Conservation (phyloP, 2,329 filamentous ascomycete genomes). For the Macrophomina tecta region DNA sequence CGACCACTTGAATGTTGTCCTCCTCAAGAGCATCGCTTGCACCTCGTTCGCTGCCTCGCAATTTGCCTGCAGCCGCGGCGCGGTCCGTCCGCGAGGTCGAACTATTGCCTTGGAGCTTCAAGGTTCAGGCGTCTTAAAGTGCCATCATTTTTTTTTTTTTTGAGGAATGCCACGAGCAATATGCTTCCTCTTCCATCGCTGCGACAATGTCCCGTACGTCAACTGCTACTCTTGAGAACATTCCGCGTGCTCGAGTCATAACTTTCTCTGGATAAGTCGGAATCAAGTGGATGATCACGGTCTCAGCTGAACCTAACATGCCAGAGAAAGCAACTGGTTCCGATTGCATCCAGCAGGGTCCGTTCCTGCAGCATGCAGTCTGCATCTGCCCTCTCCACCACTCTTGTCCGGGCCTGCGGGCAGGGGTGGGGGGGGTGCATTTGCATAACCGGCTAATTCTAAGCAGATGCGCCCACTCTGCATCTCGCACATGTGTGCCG, state of each 20-base stretch:
- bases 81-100: conserved; percentile 9
- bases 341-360: conserved; percentile 14
- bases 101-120: conserved; percentile 1
- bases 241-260: neutral
- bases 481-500: conserved; percentile 11
- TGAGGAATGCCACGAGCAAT: neutral
- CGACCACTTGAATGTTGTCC: neutral
- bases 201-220: neutral
- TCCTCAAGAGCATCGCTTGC: neutral
- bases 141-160: neutral
- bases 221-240: neutral
- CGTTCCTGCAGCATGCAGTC: conserved; percentile 21
- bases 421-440: neutral
- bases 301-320: neutral
- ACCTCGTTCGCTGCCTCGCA: conserved; percentile 10
- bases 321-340: neutral
- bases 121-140: neutral
- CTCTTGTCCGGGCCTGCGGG: neutral
- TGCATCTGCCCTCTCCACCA: conserved; percentile 2
- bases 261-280: conserved; percentile 1
- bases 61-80: conserved; percentile 6
- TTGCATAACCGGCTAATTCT: conserved; percentile 9
- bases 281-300: conserved; percentile 7
- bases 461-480: conserved; percentile 4
- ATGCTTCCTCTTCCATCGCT: neutral